Evolutionary conservation across 139 green algal species (phyloP), one percentile per base, ranked within the genome.

Genomic region (Desmodesmus armatus): DNA sequence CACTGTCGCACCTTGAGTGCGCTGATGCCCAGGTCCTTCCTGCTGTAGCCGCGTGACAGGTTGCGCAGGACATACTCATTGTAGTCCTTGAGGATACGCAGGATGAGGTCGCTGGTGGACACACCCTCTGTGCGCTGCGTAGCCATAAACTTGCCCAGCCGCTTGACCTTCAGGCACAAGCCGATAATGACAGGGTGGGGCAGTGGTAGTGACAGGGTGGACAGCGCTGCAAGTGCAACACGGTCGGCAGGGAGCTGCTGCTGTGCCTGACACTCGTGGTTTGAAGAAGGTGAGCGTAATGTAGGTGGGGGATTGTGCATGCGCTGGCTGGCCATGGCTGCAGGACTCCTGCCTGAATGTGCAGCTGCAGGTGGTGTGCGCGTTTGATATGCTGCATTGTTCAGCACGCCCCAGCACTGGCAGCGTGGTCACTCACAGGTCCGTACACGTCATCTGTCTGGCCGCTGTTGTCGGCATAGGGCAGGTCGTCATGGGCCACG

Each of bases 41-140:
- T 67, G 23, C 47, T 91, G 91, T 98, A 98, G 11, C 96, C 96
- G 19, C 95, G 88, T 25, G 78, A 87, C 41, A 98, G 90, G 88
- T 98, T 98, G 78, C 96, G 92, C 89, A 98, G 87, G 71, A 98
- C 95, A 75, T 97, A 98, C 37, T 97, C 92, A 77, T 98, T 98
- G 90, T 98, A 98, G 87, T 98, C 87, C 60, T 90, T 90, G 75
- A 98, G 89, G 67, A 98, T 96, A 70, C 96, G 94, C 82, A 98
- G 89, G 82, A 98, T 98, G 84, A 98, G 87, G 91, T 98, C 96
- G 19, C 91, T 94, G 13, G 96, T 98, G 40, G 92, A 97, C 11
- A 98, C 90, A 35, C 96, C 96, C 19, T 98, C 95, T 7, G 96
- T 98, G 49, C 96, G 92, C 89, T 96, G 79, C 27, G 95, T 98